These are phyloP conservation scores for Gossypium arboreum DNA, from an alignment of 345 rosid species.

Conservation along the genomic window DNA sequence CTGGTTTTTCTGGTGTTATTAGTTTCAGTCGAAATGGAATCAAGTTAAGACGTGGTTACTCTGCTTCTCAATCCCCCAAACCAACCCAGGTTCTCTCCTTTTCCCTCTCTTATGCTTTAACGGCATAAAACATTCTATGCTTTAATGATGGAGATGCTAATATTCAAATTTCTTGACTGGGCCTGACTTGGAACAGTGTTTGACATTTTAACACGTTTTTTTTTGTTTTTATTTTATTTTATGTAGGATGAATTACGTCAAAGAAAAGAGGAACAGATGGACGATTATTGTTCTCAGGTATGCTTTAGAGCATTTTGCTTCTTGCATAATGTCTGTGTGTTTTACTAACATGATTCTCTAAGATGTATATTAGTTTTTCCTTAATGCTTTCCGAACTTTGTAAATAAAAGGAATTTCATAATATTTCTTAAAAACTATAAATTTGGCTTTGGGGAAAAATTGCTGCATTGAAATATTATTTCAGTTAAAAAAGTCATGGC, in stretches of 20 bases:
- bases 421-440: background rate
- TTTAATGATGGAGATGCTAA: background rate
- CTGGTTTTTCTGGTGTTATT: constrained; percentile 67
- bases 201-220: background rate
- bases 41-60: constrained; percentile 90
- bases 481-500: background rate
- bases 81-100: constrained; percentile 70
- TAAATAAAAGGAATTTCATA: constrained; percentile 5
- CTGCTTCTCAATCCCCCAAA: constrained; percentile 64
- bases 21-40: constrained; percentile 65
- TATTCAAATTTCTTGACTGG: background rate
- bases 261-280: constrained; percentile 88
- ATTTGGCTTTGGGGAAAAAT: background rate
- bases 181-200: background rate
- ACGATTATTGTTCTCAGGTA: constrained; percentile 97
- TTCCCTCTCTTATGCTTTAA: background rate
- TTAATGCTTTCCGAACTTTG: background rate
- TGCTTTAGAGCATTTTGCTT: constrained; percentile 19
- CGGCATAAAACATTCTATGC: background rate
- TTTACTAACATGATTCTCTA: background rate
- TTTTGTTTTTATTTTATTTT: background rate
- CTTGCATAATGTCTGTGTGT: background rate
- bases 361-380: background rate
- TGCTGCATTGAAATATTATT: background rate
- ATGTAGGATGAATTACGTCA: constrained; percentile 81